These are phyloP conservation scores for Starmerella lactis-condensi DNA, from an alignment of 805 yeast genomes.

Conservation along the genomic window DNA sequence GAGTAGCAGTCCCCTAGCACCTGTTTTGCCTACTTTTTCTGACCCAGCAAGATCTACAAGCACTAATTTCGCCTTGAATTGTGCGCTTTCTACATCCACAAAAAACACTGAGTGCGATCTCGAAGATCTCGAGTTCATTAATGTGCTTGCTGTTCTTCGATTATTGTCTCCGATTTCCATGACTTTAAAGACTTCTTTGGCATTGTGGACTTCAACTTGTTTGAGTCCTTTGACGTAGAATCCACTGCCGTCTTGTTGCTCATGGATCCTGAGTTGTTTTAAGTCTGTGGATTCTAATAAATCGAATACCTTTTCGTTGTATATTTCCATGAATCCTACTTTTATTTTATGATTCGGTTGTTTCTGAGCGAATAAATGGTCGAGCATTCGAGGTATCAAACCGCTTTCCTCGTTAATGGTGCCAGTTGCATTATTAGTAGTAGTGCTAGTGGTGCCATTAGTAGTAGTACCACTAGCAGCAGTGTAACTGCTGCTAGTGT, in stretches of 20 bases:
- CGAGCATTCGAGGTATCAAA: conserved; percentile 53
- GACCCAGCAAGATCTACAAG: conserved; percentile 78
- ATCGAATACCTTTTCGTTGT: conserved; percentile 60
- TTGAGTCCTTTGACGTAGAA: conserved; percentile 55
- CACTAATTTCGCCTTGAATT: conserved; percentile 44
- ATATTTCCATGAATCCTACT: conserved; percentile 63
- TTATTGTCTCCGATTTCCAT: conserved; percentile 39
- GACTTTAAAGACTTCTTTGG: conserved; percentile 38
- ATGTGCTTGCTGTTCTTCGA: conserved; percentile 43
- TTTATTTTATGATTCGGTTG: conserved; percentile 39
- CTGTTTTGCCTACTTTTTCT: conserved; percentile 60
- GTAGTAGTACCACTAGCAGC: no score
- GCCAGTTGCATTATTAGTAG: no score
- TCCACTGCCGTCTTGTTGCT: conserved; percentile 31
- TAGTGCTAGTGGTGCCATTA: no score
- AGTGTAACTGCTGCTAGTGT: no score
- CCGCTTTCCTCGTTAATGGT: no score
- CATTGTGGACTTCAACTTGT: conserved; percentile 38
- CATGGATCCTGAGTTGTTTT: conserved; percentile 23
- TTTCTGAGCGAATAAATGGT: conserved; percentile 36
- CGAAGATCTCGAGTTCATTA: conserved; percentile 55
- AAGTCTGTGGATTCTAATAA: conserved; percentile 30
- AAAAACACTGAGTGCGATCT: conserved; percentile 69
- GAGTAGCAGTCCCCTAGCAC: conserved; percentile 52
- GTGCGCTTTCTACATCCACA: conserved; percentile 40